Evolutionary conservation across 2,329 filamentous ascomycete species (phyloP), one percentile per base, ranked within the genome.

Genomic region (Pleurostoma richardsiae): DNA sequence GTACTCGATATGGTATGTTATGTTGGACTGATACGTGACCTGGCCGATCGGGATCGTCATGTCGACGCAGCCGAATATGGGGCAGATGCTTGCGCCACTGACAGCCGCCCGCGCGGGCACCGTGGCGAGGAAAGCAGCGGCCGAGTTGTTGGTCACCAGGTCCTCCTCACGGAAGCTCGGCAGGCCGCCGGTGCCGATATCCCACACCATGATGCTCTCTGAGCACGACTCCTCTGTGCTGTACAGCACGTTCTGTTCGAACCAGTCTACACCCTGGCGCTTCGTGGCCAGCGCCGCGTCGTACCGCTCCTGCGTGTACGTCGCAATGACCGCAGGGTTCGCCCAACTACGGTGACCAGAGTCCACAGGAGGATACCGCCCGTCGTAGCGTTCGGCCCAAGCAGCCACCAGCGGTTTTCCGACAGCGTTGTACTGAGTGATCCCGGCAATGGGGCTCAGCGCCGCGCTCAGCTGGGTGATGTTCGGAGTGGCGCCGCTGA

Each of bases 41-140:
- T 73, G 66, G 1, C 70, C 69, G 43, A 73, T 66, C 10, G 69
- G 69, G 11, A 73, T 56, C 1, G 63, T 70, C 43, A 67, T 66
- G 46, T 71, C 65, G 2, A 67, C 66, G 41, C 64, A 65, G 7
- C 64, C 66, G 51, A 62, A 61, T 38, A 63, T 60, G 7, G 64
- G 62, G 43, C 64, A 66, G 10, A 68, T 59, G 41, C 53, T 64
- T 5, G 60, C 62, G 3, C 59, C 61, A 4, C 52, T 60, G 27
- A 64, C 57, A n/a, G 57, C 56, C 0, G 64, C 62, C 3, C 54
- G 53, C 4, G 52, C 47, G 1, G 63, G 61, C 8, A 56, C 56
- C 5, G 60, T 55, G 3, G 64, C 61, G 7, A 69, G 54, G 39
- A 63, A 65, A 0, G 60, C 52, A 3, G 65, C 60, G 8, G 57